These are phyloP conservation scores for Lachancea dasiensis DNA, from an alignment of 805 yeast genomes.

Conservation along the genomic window DNA sequence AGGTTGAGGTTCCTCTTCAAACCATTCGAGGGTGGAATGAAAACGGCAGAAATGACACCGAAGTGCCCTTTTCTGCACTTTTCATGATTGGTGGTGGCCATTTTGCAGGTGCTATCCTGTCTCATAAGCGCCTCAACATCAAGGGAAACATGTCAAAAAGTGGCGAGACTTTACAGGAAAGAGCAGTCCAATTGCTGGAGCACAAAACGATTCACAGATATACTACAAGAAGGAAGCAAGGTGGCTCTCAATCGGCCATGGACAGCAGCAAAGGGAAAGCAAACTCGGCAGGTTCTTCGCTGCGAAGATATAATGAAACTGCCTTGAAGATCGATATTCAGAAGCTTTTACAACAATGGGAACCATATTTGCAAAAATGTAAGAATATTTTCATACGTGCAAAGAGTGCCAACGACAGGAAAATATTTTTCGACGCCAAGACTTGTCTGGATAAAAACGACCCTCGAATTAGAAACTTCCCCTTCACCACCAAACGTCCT, in stretches of 20 bases:
- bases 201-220: slow-evolving; percentile 91
- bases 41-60: slow-evolving; percentile 20
- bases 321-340: slow-evolving; percentile 76
- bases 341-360: slow-evolving; percentile 63
- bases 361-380: slow-evolving; percentile 50
- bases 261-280: slow-evolving; percentile 94
- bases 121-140: slow-evolving; percentile 55
- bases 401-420: slow-evolving; percentile 62
- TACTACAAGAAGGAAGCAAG: slow-evolving; percentile 94
- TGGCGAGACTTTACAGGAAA: slow-evolving; percentile 47
- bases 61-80: slow-evolving; percentile 52
- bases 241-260: slow-evolving; percentile 91
- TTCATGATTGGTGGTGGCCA: slow-evolving; percentile 98
- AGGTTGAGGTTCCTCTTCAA: slow-evolving; percentile 45
- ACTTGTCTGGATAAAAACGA: slow-evolving; percentile 50
- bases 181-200: slow-evolving; percentile 57
- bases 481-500: slow-evolving; percentile 87
- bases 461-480: slow-evolving; percentile 59
- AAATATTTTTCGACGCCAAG: slow-evolving; percentile 57
- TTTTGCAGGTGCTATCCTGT: slow-evolving; percentile 90
- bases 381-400: slow-evolving; percentile 74
- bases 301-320: slow-evolving; percentile 85
- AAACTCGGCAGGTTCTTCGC: slow-evolving; percentile 87
- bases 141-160: slow-evolving; percentile 50
- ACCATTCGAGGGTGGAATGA: slow-evolving; percentile 38